Base-by-base conservation (phyloP, 345 rosid species). In the Bruguiera sexangula region DNA sequence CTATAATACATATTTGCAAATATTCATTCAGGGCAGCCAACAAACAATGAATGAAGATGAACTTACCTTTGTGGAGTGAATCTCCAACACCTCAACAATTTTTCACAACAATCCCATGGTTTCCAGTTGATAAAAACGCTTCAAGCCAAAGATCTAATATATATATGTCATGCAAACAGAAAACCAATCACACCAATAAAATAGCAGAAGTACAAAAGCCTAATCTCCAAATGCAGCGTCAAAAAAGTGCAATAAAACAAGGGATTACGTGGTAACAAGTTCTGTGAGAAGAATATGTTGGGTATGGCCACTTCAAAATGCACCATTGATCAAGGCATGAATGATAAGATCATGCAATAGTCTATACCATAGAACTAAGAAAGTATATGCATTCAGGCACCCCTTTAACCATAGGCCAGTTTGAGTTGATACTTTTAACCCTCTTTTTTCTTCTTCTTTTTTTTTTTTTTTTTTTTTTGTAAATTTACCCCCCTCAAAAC, bases 1-100 rank as follows among this genome's bases (percentile, higher is more conserved):
- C 96, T 89, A 84, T 78, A 76, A 69, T 54, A 72, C 63, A 73
- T 39, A 76, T 69, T 62, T 52, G 57, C 53, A 24, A 10, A n/a
- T 20, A 67, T n/a, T 31, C 46, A 57, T 29, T 43, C 72, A 50
- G 52, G 34, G 71, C 55, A 73, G 18, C 37, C 7, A 70, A 19
- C 58, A 62, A 65, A 65, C 19, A 64, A 52, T 29, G 34, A 30
- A 55, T 21, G 10, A 22, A 36, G n/a, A 68, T 54, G 18, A 24
- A n/a, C 15, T 19, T 11, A 13, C 50, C 30, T n/a, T n/a, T 53
- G 66, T 60, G 18, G 10, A 26, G 39, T 30, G 30, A 63, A 52
- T 24, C 37, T 20, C 22, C 60, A 20, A 50, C 34, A 26, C 2
- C 21, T 16, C 36, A 15, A 3, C 15, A 24, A 63, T 11, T 9